These are phyloP conservation scores for Oldenlandia corymbosa DNA, from an alignment of 257 asterid genomes.

Conservation along the genomic window DNA sequence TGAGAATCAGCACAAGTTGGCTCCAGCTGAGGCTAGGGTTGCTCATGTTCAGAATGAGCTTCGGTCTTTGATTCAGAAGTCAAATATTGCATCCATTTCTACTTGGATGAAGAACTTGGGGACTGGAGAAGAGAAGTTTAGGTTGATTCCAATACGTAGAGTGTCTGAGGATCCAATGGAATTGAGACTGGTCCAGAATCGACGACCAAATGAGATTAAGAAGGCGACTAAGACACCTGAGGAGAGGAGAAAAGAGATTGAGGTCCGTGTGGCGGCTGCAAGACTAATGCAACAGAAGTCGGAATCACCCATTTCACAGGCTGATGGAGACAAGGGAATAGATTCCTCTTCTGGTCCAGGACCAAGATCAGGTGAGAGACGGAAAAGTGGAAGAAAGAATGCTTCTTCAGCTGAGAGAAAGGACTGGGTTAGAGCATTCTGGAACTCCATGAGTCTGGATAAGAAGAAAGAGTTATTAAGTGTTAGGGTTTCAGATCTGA, in stretches of 20 bases:
- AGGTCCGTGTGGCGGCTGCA: slow-evolving; percentile 83
- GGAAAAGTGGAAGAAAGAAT: slow-evolving; percentile 54
- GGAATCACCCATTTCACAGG: slow-evolving; percentile 29
- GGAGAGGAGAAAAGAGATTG: slow-evolving; percentile 81
- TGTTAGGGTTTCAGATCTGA: slow-evolving; percentile 45
- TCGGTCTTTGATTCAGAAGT: slow-evolving; percentile 64
- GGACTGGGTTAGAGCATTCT: slow-evolving; percentile 55
- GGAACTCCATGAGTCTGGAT: slow-evolving; percentile 53
- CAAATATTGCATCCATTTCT: slow-evolving; percentile 69
- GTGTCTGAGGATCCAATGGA: slow-evolving; percentile 79
- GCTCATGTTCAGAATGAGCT: slow-evolving; percentile 54
- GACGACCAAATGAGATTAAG: slow-evolving; percentile 70
- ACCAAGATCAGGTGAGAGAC: slow-evolving; percentile 45
- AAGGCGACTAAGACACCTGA: slow-evolving; percentile 70
- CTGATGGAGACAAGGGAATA: slow-evolving; percentile 45
- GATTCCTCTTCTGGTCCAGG: slow-evolving; percentile 42
- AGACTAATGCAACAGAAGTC: slow-evolving; percentile 73
- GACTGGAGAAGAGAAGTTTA: slow-evolving; percentile 60
- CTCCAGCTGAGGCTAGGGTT: slow-evolving; percentile 52
- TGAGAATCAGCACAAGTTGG: slow-evolving; percentile 59
- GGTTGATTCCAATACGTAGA: slow-evolving; percentile 68
- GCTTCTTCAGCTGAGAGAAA: slow-evolving; percentile 60
- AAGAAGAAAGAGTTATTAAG: slow-evolving; percentile 45
- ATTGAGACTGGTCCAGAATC: slow-evolving; percentile 48
- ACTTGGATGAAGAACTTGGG: slow-evolving; percentile 70